Percentiles rank a stretch among this genome's conserved stretches.
Evolutionary conservation across 2,329 filamentous ascomycete genomes (phyloP).

Genomic region (Phyllosticta citriasiana): DNA sequence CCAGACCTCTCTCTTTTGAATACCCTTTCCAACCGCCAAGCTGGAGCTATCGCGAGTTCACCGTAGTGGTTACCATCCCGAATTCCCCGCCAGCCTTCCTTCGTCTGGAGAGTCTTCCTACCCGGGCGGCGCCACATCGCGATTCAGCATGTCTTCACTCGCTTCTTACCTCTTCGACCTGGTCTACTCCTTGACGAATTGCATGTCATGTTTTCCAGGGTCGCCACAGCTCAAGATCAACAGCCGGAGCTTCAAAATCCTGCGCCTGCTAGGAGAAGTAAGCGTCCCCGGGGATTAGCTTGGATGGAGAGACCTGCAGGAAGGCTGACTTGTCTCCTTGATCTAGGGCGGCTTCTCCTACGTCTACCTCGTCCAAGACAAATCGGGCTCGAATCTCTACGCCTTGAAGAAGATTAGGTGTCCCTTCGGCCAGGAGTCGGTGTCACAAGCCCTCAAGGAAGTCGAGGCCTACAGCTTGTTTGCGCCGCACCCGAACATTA

Average conservation of each 20-base stretch:
- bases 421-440: slow-evolving; percentile 93
- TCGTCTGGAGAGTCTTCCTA: slow-evolving; percentile 5
- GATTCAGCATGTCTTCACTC: slow-evolving; percentile 15
- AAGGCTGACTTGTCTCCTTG: slow-evolving; percentile 1
- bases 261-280: slow-evolving; percentile 86
- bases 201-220: slow-evolving; percentile 91
- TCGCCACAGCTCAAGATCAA: slow-evolving; percentile 95
- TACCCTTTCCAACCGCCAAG: background rate
- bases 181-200: slow-evolving; percentile 85
- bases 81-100: slow-evolving; percentile 5
- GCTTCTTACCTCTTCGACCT: slow-evolving; percentile 67
- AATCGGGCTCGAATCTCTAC: slow-evolving; percentile 69
- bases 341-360: slow-evolving; percentile 92
- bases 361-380: slow-evolving; percentile 96
- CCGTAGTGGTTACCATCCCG: slow-evolving; percentile 11
- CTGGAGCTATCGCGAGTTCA: slow-evolving; percentile 1
- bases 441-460: slow-evolving; percentile 89
- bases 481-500: slow-evolving; percentile 71
- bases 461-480: slow-evolving; percentile 95
- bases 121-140: slow-evolving; percentile 2
- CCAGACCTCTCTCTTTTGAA: background rate
- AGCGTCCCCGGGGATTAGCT: slow-evolving; percentile 15
- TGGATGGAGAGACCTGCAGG: background rate
- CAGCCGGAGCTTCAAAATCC: slow-evolving; percentile 86
- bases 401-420: slow-evolving; percentile 98